A percentile compares a stretch with the other conserved stretches of the same genome.
phyloP scores from a whole-genome alignment of 75 land plant species.

The Selaginella tamariscina region DNA sequence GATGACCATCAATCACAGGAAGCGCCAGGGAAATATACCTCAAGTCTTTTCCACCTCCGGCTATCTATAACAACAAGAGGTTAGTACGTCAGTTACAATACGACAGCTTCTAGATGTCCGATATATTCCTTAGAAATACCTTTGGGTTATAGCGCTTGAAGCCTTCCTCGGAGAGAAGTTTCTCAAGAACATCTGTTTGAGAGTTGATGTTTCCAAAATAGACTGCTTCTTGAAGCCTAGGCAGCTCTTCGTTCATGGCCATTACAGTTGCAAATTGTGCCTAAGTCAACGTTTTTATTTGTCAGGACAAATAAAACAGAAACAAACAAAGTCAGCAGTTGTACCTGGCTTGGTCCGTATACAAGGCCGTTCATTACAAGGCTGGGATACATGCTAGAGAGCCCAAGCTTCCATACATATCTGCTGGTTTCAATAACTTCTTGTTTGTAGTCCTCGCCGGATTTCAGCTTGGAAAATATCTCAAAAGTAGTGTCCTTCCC shows the following conservation, averaged over 20 bases:
- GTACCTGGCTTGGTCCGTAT: slow-evolving; percentile 69
- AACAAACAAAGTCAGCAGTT: not conserved
- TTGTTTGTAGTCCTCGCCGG: slow-evolving; percentile 36
- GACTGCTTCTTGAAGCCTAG: slow-evolving; percentile 82
- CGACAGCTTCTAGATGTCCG: too few species aligned
- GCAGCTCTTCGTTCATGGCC: slow-evolving; percentile 95
- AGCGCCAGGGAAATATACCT: slow-evolving; percentile 49
- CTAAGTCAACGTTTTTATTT: slow-evolving; percentile 12
- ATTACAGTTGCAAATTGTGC: slow-evolving; percentile 40
- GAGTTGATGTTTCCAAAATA: slow-evolving; percentile 79
- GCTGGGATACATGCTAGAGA: slow-evolving; percentile 47
- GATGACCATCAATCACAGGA: slow-evolving; percentile 31
- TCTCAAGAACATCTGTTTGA: slow-evolving; percentile 75
- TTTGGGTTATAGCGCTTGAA: slow-evolving; percentile 80
- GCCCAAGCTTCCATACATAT: slow-evolving; percentile 67
- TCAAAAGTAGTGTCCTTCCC: slow-evolving; percentile 50
- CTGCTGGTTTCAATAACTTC: slow-evolving; percentile 47
- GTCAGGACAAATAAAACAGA: not conserved
- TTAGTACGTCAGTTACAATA: not conserved
- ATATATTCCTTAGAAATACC: slow-evolving; percentile 24
- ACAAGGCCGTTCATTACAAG: slow-evolving; percentile 90
- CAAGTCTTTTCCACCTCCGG: slow-evolving; percentile 40
- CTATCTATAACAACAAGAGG: slow-evolving; percentile 33
- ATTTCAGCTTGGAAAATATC: slow-evolving; percentile 39
- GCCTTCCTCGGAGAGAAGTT: slow-evolving; percentile 64